phyloP scores from a whole-genome alignment of 768 basidiomycete species.

The Dictyophora rubrovolvata region DNA sequence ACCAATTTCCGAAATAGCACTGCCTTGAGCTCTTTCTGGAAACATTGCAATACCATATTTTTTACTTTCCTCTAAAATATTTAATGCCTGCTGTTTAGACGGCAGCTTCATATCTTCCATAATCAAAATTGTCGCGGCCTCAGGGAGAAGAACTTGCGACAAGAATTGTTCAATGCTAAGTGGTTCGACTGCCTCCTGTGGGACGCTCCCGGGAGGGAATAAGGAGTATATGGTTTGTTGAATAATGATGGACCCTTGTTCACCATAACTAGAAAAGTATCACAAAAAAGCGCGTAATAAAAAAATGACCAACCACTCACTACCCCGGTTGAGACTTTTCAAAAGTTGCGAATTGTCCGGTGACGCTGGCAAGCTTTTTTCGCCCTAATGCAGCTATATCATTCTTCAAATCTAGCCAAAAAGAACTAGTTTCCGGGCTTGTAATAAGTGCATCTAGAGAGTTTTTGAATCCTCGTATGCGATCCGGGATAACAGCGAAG shows the following conservation, averaged over 20 bases:
- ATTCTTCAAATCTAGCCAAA: conserved; percentile 58
- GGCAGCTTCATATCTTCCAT: conserved; percentile 54
- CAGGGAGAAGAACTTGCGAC: conserved; percentile 81
- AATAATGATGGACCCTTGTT: conserved; percentile 73
- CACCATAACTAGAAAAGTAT: conserved; percentile 57
- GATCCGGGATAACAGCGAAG: conserved; percentile 42
- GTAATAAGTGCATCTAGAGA: conserved; percentile 41
- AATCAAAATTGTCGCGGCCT: conserved; percentile 74
- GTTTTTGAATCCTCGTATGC: conserved; percentile 43
- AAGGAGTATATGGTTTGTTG: conserved; percentile 65
- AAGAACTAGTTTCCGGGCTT: conserved; percentile 41
- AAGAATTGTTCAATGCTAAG: conserved; percentile 70
- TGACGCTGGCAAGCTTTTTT: conserved; percentile 54
- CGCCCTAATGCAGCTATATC: conserved; percentile 58
- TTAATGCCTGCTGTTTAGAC: conserved; percentile 38
- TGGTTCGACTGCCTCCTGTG: conserved; percentile 45
- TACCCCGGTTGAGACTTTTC: conserved; percentile 83
- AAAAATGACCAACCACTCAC: conserved; percentile 36
- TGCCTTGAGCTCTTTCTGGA: conserved; percentile 46
- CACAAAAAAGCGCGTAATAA: not conserved
- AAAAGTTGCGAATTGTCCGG: conserved; percentile 69
- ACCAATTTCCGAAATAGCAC: conserved; percentile 19
- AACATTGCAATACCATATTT: conserved; percentile 83
- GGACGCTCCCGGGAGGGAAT: conserved; percentile 54
- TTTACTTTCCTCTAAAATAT: conserved; percentile 62